Conservation (phyloP, 257 asterid genomes). For the Lycium barbarum region DNA sequence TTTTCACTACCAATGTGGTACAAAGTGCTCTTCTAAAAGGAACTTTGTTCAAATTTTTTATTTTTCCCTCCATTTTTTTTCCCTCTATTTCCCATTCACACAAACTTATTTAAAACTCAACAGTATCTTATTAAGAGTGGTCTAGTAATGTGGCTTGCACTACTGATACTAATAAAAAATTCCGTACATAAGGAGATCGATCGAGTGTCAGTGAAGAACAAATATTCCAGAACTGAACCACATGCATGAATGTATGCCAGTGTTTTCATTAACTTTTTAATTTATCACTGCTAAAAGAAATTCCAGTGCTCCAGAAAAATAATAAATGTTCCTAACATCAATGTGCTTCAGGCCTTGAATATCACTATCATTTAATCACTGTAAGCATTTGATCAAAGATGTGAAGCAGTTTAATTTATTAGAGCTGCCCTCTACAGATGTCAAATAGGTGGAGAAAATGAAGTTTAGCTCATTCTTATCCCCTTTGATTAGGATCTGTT, state of each 20-base stretch:
- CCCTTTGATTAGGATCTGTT: neutral
- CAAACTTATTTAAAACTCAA: too few relatives aligned
- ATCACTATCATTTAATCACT: neutral
- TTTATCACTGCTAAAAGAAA: too few relatives aligned
- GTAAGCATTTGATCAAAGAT: neutral
- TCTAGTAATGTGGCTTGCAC: too few relatives aligned
- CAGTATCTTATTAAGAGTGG: too few relatives aligned
- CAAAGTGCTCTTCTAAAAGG: too few relatives aligned
- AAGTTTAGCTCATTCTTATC: neutral
- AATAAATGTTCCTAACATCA: neutral
- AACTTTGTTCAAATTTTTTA: too few relatives aligned
- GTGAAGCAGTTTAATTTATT: neutral
- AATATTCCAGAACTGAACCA: neutral
- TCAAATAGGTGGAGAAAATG: neutral
- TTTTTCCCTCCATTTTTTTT: too few relatives aligned
- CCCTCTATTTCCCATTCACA: too few relatives aligned
- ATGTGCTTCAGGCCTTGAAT: neutral
- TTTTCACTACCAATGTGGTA: too few relatives aligned
- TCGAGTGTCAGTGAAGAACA: neutral
- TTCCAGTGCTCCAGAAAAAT: neutral
- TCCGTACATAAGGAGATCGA: too few relatives aligned
- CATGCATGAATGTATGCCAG: neutral
- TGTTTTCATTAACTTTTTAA: too few relatives aligned
- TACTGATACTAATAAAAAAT: too few relatives aligned
- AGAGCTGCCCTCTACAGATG: neutral